Percentiles rank a stretch among this genome's conserved stretches.
phyloP scores from a whole-genome alignment of 306 rosid species.

The Rosa persica region DNA sequence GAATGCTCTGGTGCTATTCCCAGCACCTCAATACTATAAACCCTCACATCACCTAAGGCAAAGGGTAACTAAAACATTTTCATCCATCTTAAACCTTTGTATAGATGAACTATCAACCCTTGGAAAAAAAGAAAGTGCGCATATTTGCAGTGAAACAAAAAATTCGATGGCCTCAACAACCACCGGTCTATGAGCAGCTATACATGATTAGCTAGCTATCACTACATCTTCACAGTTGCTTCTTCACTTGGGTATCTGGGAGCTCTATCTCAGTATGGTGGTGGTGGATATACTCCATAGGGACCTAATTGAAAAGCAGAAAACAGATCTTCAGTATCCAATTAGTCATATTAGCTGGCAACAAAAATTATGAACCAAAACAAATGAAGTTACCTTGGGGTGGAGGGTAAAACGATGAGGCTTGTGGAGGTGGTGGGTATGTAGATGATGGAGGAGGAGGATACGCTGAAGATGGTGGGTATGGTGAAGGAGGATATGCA shows the following conservation, averaged over 20 bases:
- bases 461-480: slow-evolving; percentile 31
- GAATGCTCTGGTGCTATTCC: neutral
- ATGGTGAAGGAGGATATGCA: slow-evolving; percentile 30
- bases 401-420: slow-evolving; percentile 46
- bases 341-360: neutral
- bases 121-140: neutral
- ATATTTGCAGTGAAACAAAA: neutral
- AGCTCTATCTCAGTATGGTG: slow-evolving; percentile 47
- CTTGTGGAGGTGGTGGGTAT: slow-evolving; percentile 52
- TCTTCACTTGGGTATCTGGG: neutral
- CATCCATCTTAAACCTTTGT: neutral
- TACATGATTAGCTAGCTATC: slow-evolving; percentile 21
- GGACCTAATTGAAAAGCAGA: slow-evolving; percentile 32
- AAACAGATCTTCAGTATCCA: slow-evolving; percentile 10
- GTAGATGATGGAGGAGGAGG: slow-evolving; percentile 30
- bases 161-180: neutral
- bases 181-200: neutral
- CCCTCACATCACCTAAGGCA: neutral
- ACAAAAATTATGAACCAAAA: neutral
- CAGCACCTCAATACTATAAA: neutral
- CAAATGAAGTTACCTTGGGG: slow-evolving; percentile 44
- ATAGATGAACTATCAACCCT: neutral
- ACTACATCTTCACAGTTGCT: slow-evolving; percentile 1
- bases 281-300: slow-evolving; percentile 69
- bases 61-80: neutral